These are phyloP conservation scores for Saitozyma podzolica DNA, from an alignment of 768 basidiomycete genomes.

Conservation along the genomic window DNA sequence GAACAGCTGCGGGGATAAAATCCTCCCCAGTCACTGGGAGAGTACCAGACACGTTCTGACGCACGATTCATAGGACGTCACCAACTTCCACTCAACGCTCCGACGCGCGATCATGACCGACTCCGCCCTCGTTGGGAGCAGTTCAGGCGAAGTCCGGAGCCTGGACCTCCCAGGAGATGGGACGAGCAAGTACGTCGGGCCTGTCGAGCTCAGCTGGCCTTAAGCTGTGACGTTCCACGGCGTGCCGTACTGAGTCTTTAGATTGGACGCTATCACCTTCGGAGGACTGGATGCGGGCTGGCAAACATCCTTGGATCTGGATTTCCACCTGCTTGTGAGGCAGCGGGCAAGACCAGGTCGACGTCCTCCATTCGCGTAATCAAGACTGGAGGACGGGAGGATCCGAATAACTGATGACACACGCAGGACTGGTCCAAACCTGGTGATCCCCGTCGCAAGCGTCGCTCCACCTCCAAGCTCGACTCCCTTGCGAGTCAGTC, in stretches of 20 bases:
- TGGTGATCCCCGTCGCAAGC: slow-evolving; percentile 11
- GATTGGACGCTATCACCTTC: slow-evolving; percentile 41
- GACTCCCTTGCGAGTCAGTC: slow-evolving; percentile 19
- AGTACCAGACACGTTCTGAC: background rate
- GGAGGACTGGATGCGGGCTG: slow-evolving; percentile 19
- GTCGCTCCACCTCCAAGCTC: slow-evolving; percentile 29
- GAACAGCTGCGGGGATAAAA: background rate
- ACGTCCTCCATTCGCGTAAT: too few relatives aligned
- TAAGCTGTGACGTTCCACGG: background rate
- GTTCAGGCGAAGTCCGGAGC: slow-evolving; percentile 52
- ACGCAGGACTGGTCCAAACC: slow-evolving; percentile 38
- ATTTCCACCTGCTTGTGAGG: slow-evolving; percentile 28
- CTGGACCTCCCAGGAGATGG: slow-evolving; percentile 63
- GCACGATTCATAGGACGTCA: slow-evolving; percentile 68
- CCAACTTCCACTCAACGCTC: slow-evolving; percentile 70
- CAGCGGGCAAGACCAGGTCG: too few relatives aligned
- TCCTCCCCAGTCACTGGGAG: background rate
- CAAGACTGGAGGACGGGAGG: too few relatives aligned
- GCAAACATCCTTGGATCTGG: slow-evolving; percentile 19
- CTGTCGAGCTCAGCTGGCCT: background rate
- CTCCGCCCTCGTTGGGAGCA: slow-evolving; percentile 58
- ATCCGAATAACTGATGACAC: background rate
- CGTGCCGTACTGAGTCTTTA: slow-evolving; percentile 6
- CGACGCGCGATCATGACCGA: slow-evolving; percentile 73
- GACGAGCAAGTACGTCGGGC: slow-evolving; percentile 27